Conservation (phyloP, 305 asterid genomes). For the Plantago coronopus region DNA sequence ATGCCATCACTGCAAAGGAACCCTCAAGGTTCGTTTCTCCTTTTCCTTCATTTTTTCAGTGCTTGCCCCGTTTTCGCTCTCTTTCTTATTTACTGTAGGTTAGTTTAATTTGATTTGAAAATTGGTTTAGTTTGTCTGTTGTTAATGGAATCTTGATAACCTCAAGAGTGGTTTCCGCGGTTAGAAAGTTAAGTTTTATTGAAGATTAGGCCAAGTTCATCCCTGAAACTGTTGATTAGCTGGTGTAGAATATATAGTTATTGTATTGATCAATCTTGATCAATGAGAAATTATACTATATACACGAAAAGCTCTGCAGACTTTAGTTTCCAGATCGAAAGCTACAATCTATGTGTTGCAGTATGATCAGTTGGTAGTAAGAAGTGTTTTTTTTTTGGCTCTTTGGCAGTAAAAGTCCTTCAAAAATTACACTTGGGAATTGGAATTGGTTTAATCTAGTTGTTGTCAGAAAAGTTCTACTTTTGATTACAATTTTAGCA, state of each 20-base stretch:
- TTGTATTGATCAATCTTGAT: too few relatives aligned
- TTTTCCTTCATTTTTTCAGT: neutral
- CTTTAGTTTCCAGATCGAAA: neutral
- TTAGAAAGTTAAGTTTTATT: neutral
- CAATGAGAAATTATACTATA: too few relatives aligned
- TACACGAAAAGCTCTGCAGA: neutral
- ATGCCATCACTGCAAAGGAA: constrained; percentile 83
- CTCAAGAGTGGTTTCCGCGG: too few relatives aligned
- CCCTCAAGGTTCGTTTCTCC: constrained; percentile 69
- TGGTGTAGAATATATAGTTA: too few relatives aligned
- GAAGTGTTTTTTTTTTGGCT: neutral
- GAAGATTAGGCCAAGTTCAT: too few relatives aligned
- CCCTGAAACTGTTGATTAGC: too few relatives aligned
- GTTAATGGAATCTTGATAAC: too few relatives aligned
- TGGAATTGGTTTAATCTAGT: too few relatives aligned
- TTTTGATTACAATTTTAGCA: too few relatives aligned
- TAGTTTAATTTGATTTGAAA: neutral
- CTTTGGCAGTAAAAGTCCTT: neutral
- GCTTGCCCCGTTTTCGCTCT: too few relatives aligned
- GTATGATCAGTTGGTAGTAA: neutral
- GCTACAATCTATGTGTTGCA: neutral
- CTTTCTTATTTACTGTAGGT: neutral
- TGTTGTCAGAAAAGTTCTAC: too few relatives aligned
- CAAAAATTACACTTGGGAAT: neutral
- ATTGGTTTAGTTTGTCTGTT: neutral